These are phyloP conservation scores for Geopyxis carbonaria DNA, from an alignment of 495 filamentous ascomycete species.

Conservation along the genomic window DNA sequence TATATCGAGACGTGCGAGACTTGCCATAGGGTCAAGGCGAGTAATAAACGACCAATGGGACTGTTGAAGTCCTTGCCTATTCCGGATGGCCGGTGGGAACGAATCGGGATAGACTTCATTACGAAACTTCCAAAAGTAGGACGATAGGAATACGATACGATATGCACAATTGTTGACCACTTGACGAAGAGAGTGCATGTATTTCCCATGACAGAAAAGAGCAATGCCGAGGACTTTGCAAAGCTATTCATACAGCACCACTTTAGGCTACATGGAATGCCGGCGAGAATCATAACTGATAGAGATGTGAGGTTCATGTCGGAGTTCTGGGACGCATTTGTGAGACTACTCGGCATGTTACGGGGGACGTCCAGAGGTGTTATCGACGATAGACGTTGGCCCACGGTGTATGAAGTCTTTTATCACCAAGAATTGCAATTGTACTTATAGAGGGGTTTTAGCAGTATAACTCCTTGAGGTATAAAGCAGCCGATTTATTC, in stretches of 20 bases:
- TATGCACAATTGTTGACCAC: slow-evolving; percentile 2
- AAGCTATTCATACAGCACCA: not conserved
- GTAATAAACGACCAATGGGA: slow-evolving; percentile 1
- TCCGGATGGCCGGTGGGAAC: not conserved
- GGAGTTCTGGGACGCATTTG: not conserved
- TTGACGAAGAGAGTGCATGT: slow-evolving; percentile 5
- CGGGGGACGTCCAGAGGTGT: too few relatives aligned
- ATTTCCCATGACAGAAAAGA: not conserved
- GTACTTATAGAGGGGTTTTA: too few relatives aligned
- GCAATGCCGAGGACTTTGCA: slow-evolving; percentile 1
- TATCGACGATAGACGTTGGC: too few relatives aligned
- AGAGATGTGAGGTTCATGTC: not conserved
- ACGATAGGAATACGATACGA: slow-evolving; percentile 2
- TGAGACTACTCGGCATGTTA: not conserved
- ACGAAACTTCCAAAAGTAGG: not conserved
- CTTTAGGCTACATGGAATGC: not conserved
- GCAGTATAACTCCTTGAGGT: too few relatives aligned
- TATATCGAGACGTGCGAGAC: slow-evolving; percentile 1
- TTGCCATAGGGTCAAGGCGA: not conserved
- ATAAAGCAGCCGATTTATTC: too few relatives aligned
- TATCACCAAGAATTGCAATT: too few relatives aligned
- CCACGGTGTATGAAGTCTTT: too few relatives aligned
- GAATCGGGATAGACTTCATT: slow-evolving; percentile 9
- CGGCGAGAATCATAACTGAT: slow-evolving; percentile 1
- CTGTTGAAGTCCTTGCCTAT: not conserved